These are phyloP conservation scores for Aquilaria malaccensis DNA, from an alignment of 345 rosid genomes.

Conservation along the genomic window DNA sequence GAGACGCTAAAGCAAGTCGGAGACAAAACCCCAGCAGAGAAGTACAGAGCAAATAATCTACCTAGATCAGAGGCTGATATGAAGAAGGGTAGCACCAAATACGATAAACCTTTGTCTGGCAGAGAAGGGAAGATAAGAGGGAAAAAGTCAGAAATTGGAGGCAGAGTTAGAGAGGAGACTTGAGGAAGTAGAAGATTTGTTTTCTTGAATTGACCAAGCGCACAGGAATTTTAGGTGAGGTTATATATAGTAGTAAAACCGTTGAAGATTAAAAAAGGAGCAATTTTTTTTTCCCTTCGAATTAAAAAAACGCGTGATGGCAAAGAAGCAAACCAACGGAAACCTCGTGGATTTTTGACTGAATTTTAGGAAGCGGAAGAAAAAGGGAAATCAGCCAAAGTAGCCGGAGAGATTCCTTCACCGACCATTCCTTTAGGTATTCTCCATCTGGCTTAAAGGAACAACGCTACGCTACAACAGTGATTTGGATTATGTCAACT, in stretches of 20 bases:
- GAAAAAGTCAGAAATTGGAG: conserved; percentile 3
- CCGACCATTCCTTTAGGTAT: no score
- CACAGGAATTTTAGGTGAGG: no score
- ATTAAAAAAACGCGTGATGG: conserved; percentile 9
- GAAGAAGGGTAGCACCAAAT: not conserved
- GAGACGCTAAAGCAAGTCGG: not conserved
- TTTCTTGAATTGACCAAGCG: no score
- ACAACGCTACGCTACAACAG: no score
- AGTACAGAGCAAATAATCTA: not conserved
- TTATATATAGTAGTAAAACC: not conserved
- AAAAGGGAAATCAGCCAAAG: no score
- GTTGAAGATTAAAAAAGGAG: not conserved
- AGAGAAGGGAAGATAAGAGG: not conserved
- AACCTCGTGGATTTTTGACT: conserved; percentile 20
- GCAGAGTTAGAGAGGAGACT: not conserved
- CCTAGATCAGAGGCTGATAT: not conserved
- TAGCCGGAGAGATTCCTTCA: no score
- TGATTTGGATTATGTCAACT: no score
- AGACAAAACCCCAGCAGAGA: no score
- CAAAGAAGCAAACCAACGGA: conserved; percentile 8
- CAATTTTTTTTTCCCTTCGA: not conserved
- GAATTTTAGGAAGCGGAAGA: not conserved
- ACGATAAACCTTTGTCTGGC: not conserved
- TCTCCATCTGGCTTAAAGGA: no score
- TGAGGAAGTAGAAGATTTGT: not conserved